Evolutionary conservation across 2,329 filamentous ascomycete species (phyloP).

Genomic region (Fusarium nurragi): DNA sequence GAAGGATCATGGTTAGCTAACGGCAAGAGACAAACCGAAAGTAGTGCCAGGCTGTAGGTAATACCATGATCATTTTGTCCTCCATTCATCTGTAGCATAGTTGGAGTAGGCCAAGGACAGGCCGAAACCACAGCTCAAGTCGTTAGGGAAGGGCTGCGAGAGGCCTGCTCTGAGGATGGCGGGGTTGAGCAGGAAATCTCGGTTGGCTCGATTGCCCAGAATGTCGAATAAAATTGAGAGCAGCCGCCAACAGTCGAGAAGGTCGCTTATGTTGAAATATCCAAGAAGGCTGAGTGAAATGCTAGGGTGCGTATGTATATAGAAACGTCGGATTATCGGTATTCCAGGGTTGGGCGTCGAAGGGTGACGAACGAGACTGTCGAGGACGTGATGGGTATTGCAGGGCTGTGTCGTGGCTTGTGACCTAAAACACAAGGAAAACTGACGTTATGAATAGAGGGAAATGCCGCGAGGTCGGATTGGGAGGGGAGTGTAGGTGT

Average conservation of each 20-base stretch:
- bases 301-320: neutral
- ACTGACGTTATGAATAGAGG: slow-evolving; percentile 15
- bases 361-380: slow-evolving; percentile 25
- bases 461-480: neutral
- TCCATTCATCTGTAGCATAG: slow-evolving; percentile 57
- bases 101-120: slow-evolving; percentile 47
- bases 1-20: slow-evolving; percentile 39
- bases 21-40: slow-evolving; percentile 14
- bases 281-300: neutral
- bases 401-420: slow-evolving; percentile 35
- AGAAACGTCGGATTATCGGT: slow-evolving; percentile 29
- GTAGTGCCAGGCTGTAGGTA: slow-evolving; percentile 26
- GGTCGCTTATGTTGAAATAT: slow-evolving; percentile 15
- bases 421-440: slow-evolving; percentile 37
- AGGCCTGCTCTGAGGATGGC: slow-evolving; percentile 36
- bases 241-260: slow-evolving; percentile 20
- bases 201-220: slow-evolving; percentile 33
- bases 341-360: slow-evolving; percentile 26
- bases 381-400: slow-evolving; percentile 10
- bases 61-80: slow-evolving; percentile 54
- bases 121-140: slow-evolving; percentile 33
- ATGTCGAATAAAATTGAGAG: slow-evolving; percentile 23
- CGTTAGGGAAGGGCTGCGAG: slow-evolving; percentile 29
- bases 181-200: slow-evolving; percentile 44
- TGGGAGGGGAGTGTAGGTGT: neutral